Base-by-base conservation (phyloP, 2,329 filamentous ascomycete genomes). In the Trichoderma afroharzianum region DNA sequence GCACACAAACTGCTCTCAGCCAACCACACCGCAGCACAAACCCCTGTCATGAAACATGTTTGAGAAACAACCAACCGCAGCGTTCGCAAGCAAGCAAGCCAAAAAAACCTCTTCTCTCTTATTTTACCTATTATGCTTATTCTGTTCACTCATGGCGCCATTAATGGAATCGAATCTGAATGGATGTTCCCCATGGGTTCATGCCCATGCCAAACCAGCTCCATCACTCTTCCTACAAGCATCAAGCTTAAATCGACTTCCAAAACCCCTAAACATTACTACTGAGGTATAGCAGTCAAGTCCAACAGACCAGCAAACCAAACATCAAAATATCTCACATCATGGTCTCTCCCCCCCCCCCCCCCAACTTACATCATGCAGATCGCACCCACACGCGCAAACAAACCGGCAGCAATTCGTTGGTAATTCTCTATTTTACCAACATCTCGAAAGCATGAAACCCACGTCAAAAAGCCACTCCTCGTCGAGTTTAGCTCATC, bases 1-100 rank as follows among this genome's bases (percentile, higher is more conserved):
- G 43, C 18, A 50, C 9, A 6, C 61, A 43, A 50, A 64, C n/a
- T 8, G 26, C 62, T 28, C 62, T 30, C 62, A 24, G 24, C 63
- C 63, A 68, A 43, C 39, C 50, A 58, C 53, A 12, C 12, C 5
- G 28, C 50, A 18, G 32, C 63, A 28, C n/a, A 15, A 15, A 4
- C 63, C 63, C 63, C 63, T 28, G 18, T 58, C 63, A 43, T 28
- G 50, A 68, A 68, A 68, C 50, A 68, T 28, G 53, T 58, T 58
- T 68, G 26, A 8, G 50, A 43, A 24, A 30, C 30, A 30, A 58
- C 21, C 24, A 30, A 36, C 33, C 59, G 18, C 36, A 8, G 12
- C 28, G 12, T 15, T 15, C 58, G 47, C 47, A 53, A 9, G 21
- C 43, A 53, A 50, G 43, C 33, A 36, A n/a, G n/a, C n/a, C n/a